These are phyloP conservation scores for Tothia fuscella DNA, from an alignment of 2,329 filamentous ascomycete genomes.

Conservation along the genomic window DNA sequence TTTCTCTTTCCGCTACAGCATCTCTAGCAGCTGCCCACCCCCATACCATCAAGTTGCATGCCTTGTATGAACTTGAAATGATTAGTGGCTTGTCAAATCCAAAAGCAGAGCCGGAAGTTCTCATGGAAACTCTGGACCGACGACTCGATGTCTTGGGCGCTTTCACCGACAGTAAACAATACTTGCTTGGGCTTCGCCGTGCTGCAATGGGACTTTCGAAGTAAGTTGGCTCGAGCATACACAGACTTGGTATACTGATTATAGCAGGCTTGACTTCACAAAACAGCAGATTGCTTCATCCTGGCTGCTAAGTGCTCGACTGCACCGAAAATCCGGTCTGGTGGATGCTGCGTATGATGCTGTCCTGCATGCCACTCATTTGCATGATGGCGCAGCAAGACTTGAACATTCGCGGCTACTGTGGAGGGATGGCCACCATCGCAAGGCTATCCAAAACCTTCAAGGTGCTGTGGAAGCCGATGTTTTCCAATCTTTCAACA, in stretches of 20 bases:
- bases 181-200: slow-evolving; percentile 71
- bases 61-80: slow-evolving; percentile 74
- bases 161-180: slow-evolving; percentile 87
- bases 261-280: slow-evolving; percentile 42
- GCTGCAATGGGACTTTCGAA: slow-evolving; percentile 72
- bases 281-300: slow-evolving; percentile 66
- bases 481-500: slow-evolving; percentile 50
- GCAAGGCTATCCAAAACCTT: slow-evolving; percentile 87
- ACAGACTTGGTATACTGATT: slow-evolving; percentile 10
- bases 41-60: slow-evolving; percentile 60
- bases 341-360: slow-evolving; percentile 86
- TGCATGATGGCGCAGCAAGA: slow-evolving; percentile 76
- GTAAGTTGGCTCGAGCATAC: slow-evolving; percentile 32
- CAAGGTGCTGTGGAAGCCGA: slow-evolving; percentile 75
- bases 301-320: slow-evolving; percentile 74
- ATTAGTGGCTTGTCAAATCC: slow-evolving; percentile 42
- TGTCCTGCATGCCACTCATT: slow-evolving; percentile 72
- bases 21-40: slow-evolving; percentile 74
- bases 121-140: slow-evolving; percentile 50
- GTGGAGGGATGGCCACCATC: slow-evolving; percentile 86
- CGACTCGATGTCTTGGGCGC: slow-evolving; percentile 84
- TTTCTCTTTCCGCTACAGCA: slow-evolving; percentile 65
- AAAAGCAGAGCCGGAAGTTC: slow-evolving; percentile 11
- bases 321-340: slow-evolving; percentile 76
- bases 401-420: slow-evolving; percentile 89